These are phyloP conservation scores for Martensiomyces pterosporus DNA, from an alignment of 192 early-diverging fungal genomes.

Conservation along the genomic window DNA sequence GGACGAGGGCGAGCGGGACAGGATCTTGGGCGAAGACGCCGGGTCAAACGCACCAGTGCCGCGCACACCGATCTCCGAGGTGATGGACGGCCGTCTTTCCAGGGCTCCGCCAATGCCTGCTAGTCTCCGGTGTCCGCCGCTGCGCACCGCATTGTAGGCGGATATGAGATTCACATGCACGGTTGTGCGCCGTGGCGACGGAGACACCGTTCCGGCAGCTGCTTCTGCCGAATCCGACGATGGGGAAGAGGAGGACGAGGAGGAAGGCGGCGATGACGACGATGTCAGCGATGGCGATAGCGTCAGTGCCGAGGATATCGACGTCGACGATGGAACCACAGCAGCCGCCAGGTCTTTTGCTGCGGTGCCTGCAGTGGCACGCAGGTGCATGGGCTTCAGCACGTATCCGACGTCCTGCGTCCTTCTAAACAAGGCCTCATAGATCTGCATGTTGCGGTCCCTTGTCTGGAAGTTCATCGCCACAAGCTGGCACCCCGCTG, in stretches of 20 bases:
- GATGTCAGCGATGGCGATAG: not conserved
- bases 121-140: conserved; percentile 1
- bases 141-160: conserved; percentile 18
- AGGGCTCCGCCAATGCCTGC: not conserved
- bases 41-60: not conserved
- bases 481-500: conserved; percentile 76
- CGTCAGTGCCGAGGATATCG: not conserved
- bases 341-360: not conserved
- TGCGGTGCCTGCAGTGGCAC: conserved; percentile 3
- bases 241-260: conserved; percentile 1
- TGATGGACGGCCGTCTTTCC: too few species aligned
- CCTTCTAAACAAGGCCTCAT: conserved; percentile 75
- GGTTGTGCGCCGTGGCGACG: conserved; percentile 20
- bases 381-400: conserved; percentile 60
- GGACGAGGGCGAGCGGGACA: not conserved
- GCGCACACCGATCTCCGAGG: not conserved
- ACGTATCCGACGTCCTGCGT: conserved; percentile 78
- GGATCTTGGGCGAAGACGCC: not conserved
- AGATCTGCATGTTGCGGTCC: conserved; percentile 78
- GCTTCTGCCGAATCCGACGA: conserved; percentile 12
- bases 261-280: conserved; percentile 3
- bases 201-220: not conserved
- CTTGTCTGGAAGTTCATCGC: conserved; percentile 86
- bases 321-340: not conserved
- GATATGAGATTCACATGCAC: conserved; percentile 40